Evolutionary conservation across 306 rosid species (phyloP).

Genomic region (Prunus mira): DNA sequence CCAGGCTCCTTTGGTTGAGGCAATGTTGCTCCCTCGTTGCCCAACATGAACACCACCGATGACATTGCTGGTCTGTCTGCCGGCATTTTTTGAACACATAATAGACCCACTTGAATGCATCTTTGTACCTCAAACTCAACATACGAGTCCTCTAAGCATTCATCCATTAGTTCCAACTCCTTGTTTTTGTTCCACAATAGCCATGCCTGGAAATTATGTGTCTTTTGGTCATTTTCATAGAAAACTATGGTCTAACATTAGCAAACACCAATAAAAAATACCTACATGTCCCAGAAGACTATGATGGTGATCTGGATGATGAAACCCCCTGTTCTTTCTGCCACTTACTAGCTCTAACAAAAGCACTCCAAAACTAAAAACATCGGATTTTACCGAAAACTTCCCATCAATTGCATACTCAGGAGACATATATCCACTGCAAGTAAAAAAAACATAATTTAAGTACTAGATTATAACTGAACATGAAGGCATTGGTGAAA

Average conservation of each 20-base stretch:
- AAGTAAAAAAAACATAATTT: not conserved
- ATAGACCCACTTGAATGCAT: conserved; percentile 24
- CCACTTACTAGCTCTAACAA: conserved; percentile 28
- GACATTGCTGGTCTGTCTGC: conserved; percentile 24
- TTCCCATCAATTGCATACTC: conserved; percentile 30
- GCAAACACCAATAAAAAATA: not conserved
- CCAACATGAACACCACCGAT: conserved; percentile 17
- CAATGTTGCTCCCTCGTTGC: conserved; percentile 6
- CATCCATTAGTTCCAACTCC: conserved; percentile 11
- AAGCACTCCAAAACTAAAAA: conserved; percentile 29
- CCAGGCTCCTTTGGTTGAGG: conserved; percentile 27
- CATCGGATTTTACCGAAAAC: conserved; percentile 26
- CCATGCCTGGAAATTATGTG: not conserved
- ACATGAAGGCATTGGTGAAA: not conserved
- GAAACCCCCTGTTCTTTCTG: conserved; percentile 18
- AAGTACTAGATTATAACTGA: not conserved
- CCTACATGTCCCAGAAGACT: conserved; percentile 32
- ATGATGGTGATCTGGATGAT: conserved; percentile 18
- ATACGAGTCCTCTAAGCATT: not conserved
- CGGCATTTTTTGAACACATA: conserved; percentile 18
- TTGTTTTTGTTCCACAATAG: conserved; percentile 14
- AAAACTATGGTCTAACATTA: not conserved
- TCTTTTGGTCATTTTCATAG: not conserved
- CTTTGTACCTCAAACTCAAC: conserved; percentile 4
- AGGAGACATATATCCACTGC: conserved; percentile 33